phyloP scores from a whole-genome alignment of 345 rosid species.

The Balakata baccata region DNA sequence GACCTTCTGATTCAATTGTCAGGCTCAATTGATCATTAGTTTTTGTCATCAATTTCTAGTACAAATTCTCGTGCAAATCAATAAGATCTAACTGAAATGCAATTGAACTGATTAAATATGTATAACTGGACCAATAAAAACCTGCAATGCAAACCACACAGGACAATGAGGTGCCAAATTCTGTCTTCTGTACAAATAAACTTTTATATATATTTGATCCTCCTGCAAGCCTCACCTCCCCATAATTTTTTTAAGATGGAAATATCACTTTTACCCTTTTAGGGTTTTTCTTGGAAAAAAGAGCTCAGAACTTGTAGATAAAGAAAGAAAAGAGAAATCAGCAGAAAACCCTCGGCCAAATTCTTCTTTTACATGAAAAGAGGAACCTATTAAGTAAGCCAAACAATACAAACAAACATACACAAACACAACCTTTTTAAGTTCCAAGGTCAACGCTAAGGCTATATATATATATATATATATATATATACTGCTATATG shows the following conservation, averaged over 20 bases:
- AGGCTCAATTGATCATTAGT: background rate
- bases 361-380: slow-evolving; percentile 5
- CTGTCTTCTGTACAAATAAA: background rate
- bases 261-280: slow-evolving; percentile 1
- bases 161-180: background rate
- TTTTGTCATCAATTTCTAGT: background rate
- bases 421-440: background rate
- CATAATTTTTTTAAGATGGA: background rate
- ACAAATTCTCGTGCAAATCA: too few species aligned
- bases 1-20: too few species aligned
- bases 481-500: background rate
- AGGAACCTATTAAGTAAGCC: background rate
- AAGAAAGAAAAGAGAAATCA: background rate
- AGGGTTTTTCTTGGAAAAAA: background rate
- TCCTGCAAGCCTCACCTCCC: slow-evolving; percentile 7
- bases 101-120: background rate
- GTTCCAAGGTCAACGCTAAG: slow-evolving; percentile 9
- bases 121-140: background rate
- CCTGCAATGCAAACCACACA: background rate
- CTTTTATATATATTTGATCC: background rate
- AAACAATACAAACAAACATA: background rate
- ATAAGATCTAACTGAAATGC: background rate
- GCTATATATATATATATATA: background rate
- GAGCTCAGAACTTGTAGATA: background rate
- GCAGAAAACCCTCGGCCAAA: background rate